Evolutionary conservation across 495 filamentous ascomycete genomes (phyloP).

Genomic region (Neurospora pannonica): DNA sequence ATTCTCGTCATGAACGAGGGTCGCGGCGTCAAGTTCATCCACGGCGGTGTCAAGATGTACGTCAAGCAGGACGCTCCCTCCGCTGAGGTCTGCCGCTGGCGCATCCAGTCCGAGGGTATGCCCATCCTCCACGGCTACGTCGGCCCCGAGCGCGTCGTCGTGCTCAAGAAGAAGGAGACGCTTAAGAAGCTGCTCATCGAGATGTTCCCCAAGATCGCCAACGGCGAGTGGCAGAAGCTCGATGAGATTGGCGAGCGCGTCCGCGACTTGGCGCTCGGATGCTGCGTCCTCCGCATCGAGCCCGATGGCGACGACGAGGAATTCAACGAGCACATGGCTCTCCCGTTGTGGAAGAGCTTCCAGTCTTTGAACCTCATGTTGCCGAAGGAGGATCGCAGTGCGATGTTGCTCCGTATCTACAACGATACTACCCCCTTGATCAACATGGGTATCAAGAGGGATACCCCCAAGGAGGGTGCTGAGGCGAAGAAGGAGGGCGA

Average conservation of each 20-base stretch:
- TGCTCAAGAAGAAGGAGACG: slow-evolving; percentile 63
- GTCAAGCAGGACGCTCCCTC: slow-evolving; percentile 91
- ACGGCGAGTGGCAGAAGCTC: slow-evolving; percentile 59
- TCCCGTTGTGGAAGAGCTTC: slow-evolving; percentile 86
- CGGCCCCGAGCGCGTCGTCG: slow-evolving; percentile 65
- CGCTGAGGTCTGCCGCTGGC: slow-evolving; percentile 77
- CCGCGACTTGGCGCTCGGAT: slow-evolving; percentile 72
- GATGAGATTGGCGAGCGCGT: slow-evolving; percentile 85
- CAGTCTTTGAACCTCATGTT: slow-evolving; percentile 90
- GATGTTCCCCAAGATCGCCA: slow-evolving; percentile 81
- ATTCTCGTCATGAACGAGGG: slow-evolving; percentile 79
- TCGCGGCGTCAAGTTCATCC: slow-evolving; percentile 85
- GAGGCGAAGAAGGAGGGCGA: slow-evolving; percentile 8
- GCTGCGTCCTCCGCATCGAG: slow-evolving; percentile 79
- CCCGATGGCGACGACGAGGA: slow-evolving; percentile 58
- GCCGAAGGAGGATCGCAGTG: slow-evolving; percentile 88
- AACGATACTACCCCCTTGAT: slow-evolving; percentile 72
- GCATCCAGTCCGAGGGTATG: slow-evolving; percentile 90
- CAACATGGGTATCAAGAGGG: slow-evolving; percentile 42
- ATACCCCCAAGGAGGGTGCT: slow-evolving; percentile 17
- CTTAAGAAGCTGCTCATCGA: slow-evolving; percentile 73
- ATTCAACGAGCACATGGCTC: slow-evolving; percentile 70
- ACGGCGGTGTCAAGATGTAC: slow-evolving; percentile 96
- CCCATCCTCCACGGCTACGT: slow-evolving; percentile 81
- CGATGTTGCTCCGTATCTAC: slow-evolving; percentile 84